Evolutionary conservation across 345 rosid species (phyloP).

Genomic region (Pelargonium nanum): DNA sequence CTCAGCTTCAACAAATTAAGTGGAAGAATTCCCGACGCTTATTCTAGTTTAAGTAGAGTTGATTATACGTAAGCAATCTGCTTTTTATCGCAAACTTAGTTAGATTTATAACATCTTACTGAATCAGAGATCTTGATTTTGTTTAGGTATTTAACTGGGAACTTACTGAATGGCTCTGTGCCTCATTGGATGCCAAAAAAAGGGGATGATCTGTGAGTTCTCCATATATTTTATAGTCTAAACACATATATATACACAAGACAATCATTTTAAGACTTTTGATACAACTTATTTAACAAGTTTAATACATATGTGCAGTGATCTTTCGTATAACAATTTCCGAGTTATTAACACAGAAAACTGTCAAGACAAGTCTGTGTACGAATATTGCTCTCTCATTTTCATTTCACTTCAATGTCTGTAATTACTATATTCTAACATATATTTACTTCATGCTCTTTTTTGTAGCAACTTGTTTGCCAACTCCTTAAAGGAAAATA

Average conservation of each 20-base stretch:
- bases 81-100: not conserved
- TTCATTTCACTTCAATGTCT: not conserved
- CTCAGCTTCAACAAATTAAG: slow-evolving; percentile 37
- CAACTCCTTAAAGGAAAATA: slow-evolving; percentile 17
- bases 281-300: too few relatives aligned
- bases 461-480: slow-evolving; percentile 32
- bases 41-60: not conserved
- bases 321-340: slow-evolving; percentile 30
- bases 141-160: not conserved
- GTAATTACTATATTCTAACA: not conserved
- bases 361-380: slow-evolving; percentile 10
- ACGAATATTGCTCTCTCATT: not conserved
- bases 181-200: slow-evolving; percentile 18
- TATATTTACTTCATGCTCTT: not conserved
- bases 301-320: slow-evolving; percentile 17
- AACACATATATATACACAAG: not conserved
- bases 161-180: slow-evolving; percentile 10
- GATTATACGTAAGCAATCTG: slow-evolving; percentile 7
- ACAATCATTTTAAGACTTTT: not conserved
- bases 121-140: not conserved
- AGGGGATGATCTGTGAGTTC: slow-evolving; percentile 8
- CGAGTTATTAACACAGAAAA: not conserved
- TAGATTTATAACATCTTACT: too few relatives aligned
- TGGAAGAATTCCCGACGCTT: slow-evolving; percentile 20
- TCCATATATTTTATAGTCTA: not conserved